These are phyloP conservation scores for Phaeophleospora eucalypticola DNA, from an alignment of 2,329 filamentous ascomycete genomes.

Conservation along the genomic window DNA sequence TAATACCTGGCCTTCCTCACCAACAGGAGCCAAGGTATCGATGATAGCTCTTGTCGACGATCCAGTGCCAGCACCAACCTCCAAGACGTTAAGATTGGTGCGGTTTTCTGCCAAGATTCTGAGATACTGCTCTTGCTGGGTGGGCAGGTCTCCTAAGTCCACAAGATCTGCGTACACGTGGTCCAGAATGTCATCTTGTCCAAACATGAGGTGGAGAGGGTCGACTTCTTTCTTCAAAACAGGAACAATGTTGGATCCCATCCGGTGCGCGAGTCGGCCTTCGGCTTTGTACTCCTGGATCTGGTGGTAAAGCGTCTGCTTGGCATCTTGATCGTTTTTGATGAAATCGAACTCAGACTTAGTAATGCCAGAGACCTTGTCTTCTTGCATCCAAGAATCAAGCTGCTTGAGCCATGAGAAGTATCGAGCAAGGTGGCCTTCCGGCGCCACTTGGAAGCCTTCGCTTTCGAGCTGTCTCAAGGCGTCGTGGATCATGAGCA, in stretches of 20 bases:
- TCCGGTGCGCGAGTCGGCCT: constrained; percentile 5
- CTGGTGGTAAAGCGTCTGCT: background rate
- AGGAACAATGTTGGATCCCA: constrained; percentile 8
- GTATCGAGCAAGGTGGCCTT: constrained; percentile 1
- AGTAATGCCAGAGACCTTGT: constrained; percentile 1
- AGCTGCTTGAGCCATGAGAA: constrained; percentile 2
- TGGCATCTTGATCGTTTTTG: background rate
- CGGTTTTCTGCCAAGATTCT: constrained; percentile 20
- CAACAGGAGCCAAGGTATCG: background rate
- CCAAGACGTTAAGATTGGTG: constrained; percentile 42
- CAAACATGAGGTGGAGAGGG: constrained; percentile 15
- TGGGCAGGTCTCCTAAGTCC: constrained; percentile 2
- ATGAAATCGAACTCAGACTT: background rate
- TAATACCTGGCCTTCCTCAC: background rate
- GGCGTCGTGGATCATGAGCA: constrained; percentile 7
- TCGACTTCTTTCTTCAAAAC: constrained; percentile 12
- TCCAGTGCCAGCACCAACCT: constrained; percentile 47
- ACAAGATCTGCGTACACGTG: constrained; percentile 8
- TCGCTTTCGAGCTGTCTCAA: background rate
- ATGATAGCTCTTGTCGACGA: constrained; percentile 6
- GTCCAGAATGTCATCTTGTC: constrained; percentile 12
- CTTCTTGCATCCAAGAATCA: background rate
- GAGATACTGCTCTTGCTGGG: constrained; percentile 4
- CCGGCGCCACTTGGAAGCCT: background rate
- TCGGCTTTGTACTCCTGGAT: constrained; percentile 2